Base-by-base conservation (phyloP, 2,329 filamentous ascomycete species). In the Pyricularia grisea region DNA sequence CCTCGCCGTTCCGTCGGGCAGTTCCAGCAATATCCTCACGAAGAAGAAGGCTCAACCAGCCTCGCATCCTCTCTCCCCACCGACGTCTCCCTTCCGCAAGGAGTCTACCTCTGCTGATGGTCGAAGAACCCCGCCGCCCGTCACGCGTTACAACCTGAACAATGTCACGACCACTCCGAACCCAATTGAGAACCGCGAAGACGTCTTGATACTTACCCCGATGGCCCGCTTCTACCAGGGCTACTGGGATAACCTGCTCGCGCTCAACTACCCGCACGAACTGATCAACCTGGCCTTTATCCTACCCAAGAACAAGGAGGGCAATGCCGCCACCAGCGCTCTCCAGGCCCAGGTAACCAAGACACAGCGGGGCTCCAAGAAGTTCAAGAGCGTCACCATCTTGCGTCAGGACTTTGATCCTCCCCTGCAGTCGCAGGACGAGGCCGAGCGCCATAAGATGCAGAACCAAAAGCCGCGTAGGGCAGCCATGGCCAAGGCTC, bases 241-340 rank as follows among this genome's bases (percentile, higher is more conserved):
- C 73, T 99, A 98, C 83, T 99, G 95, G 94, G 90, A 96, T 78
- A 99, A 98, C 75, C 84, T 99, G 31, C 78, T 94, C 73, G 88
- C 88, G 77, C 85, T 99, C 69, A 86, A 81, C 75, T 99, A 98
- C 78, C 95, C 95, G 3, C 95, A 97, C 81, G 92, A 97, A 70
- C 87, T 98, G 72, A 96, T 99, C 76, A 96, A 93, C 0, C 84
- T 99, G 31, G 95, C 93, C 58, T 99, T 98, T 81, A 98, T 99
- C 76, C 89, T 97, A 31, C 95, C 95, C 68, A 97, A 96, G 81
- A 97, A 90, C 66, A 91, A 91, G 76, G 94, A 97, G 74, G 95
- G 95, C 70, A 97, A 98, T 78, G 84, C 89, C 31, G 95, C 95
- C 2, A 95, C 93, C 20, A 82, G 88, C 7, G 89, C 91, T 58